Evolutionary conservation across 345 rosid species (phyloP), one percentile per base, ranked within the genome.

Genomic region (Diplotaxis tenuifolia): DNA sequence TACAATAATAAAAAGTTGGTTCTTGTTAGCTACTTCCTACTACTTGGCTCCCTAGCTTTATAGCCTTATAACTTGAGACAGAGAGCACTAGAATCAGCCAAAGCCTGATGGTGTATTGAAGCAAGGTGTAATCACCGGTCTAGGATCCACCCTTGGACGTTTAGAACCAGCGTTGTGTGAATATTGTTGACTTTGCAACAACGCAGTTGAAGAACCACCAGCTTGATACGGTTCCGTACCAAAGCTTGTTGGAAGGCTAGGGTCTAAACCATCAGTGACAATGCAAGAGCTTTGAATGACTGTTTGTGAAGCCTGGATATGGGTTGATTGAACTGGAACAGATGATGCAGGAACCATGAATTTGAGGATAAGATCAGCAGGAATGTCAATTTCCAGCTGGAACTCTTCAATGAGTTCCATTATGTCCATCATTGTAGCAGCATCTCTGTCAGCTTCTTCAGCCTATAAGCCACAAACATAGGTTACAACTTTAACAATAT

Each of bases 331-430:
- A 62, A 42, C 14, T 45, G 54, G 42, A 32, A 45, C 47, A 62
- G 34, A 22, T 16, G 74, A 62, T 38, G 57, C 22, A 1, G 66
- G 75, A 63, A 63, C 65, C 75, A 76, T 70, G 21, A 76, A 70
- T 36, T 32, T 76, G 42, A 31, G 23, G 9, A 76, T 70, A 12
- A 76, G 54, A 19, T 70, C 75, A 6, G 45, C 71, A 8, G 75
- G 79, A 34, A 76, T 74, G 57, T 76, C 45, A 6, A 76, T 64
- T 15, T 76, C 79, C 60, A 76, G 71, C 31, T 76, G 18, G 29
- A 70, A 76, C 18, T 70, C 71, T 21, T 31, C 66, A n/a, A 76
- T 18, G 65, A 76, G 23, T 14, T 70, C 71, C 28, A 70, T 56
- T 55, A 76, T 76, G 38, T 70, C 75, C 58, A 20, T 62, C 56